Percentiles rank a stretch among this genome's conserved stretches.
Evolutionary conservation across 371 early-diverging fungal species (phyloP).

Genomic region (Batkoa obscura): DNA sequence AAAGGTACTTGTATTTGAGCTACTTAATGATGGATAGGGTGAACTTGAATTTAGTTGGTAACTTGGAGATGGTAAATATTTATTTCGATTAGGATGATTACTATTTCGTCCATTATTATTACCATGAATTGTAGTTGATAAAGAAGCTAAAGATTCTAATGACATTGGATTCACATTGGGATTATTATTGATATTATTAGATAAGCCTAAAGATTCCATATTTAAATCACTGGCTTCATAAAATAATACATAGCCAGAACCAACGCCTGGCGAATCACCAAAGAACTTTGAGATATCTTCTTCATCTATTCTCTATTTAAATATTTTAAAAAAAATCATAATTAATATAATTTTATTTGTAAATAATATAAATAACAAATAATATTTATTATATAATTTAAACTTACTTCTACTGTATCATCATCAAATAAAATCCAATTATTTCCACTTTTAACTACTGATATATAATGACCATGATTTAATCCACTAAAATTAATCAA

Average conservation of each 20-base stretch:
- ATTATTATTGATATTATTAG: not conserved
- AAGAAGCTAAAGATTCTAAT: not conserved
- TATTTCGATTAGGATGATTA: not conserved
- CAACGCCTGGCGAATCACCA: slow-evolving; percentile 57
- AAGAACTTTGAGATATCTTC: slow-evolving; percentile 63
- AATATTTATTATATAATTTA: not conserved
- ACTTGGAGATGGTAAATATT: not conserved
- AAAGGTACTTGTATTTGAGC: not conserved
- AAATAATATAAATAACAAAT: not conserved
- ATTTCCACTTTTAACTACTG: slow-evolving; percentile 65
- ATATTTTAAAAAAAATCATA: not conserved
- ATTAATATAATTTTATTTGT: not conserved
- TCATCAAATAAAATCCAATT: slow-evolving; percentile 93
- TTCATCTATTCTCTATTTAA: slow-evolving; percentile 39
- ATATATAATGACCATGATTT: slow-evolving; percentile 92
- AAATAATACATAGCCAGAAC: slow-evolving; percentile 67
- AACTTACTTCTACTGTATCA: slow-evolving; percentile 57
- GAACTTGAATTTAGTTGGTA: not conserved
- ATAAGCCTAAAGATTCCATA: slow-evolving; percentile 9
- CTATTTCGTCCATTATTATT: not conserved
- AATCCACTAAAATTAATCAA: slow-evolving; percentile 40
- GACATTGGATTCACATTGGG: not conserved
- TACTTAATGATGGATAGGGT: not conserved
- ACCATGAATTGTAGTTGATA: not conserved
- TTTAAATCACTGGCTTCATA: slow-evolving; percentile 37